phyloP scores from a whole-genome alignment of 2,329 filamentous ascomycete species.

The Dothideomycetes sp. region DNA sequence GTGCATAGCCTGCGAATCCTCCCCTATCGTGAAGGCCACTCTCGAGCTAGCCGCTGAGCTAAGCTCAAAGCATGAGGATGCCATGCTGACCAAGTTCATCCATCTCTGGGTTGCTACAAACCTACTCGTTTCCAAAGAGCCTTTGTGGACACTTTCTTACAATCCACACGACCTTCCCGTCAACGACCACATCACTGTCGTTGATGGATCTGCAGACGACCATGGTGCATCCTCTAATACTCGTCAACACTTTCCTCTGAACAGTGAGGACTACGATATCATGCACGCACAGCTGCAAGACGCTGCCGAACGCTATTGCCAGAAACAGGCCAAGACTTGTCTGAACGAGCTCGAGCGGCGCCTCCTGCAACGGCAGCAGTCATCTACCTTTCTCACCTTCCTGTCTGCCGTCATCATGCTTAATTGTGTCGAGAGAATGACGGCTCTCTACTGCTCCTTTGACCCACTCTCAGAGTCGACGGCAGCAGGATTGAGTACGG shows the following conservation, averaged over 20 bases:
- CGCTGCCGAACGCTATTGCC: conserved; percentile 43
- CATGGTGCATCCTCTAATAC: not conserved
- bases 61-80: conserved; percentile 20
- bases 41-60: conserved; percentile 16
- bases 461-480: conserved; percentile 4
- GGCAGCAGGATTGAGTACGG: not conserved
- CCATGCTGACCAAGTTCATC: conserved; percentile 38
- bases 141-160: conserved; percentile 7
- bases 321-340: conserved; percentile 39
- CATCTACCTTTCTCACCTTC: conserved; percentile 47
- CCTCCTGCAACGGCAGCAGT: conserved; percentile 47
- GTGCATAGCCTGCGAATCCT: conserved; percentile 39
- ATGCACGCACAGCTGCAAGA: conserved; percentile 44
- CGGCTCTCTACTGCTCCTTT: conserved; percentile 38
- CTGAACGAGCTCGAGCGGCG: conserved; percentile 51
- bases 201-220: not conserved
- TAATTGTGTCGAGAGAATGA: conserved; percentile 48
- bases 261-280: conserved; percentile 26
- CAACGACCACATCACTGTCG: conserved; percentile 8
- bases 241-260: not conserved
- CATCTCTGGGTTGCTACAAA: conserved; percentile 47
- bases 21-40: conserved; percentile 40
- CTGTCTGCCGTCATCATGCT: conserved; percentile 48
- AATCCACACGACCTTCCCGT: conserved; percentile 6
- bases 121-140: conserved; percentile 31